Base-by-base conservation (phyloP, 192 early-diverging fungal species). In the Chytriomyces sp. region DNA sequence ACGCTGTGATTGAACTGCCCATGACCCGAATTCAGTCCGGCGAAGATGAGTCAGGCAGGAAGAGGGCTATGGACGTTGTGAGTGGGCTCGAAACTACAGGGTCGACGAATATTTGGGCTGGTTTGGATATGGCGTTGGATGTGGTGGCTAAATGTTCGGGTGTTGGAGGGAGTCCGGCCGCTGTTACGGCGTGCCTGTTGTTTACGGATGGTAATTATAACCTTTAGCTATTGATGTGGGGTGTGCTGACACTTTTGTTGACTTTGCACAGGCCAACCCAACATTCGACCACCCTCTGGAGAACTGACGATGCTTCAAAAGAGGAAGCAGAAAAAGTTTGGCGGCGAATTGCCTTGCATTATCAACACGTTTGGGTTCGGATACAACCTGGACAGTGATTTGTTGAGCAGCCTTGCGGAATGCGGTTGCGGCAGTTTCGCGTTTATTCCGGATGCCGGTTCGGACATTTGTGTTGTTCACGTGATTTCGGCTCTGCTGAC, bases 361-460 rank as follows among this genome's bases (percentile, higher is more conserved):
- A 46, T 83, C 50, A 71, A 68, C 75, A 80, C 82, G 23, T 83
- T 82, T 72, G 82, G 82, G 20, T 83, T 83, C 63, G 82, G 82
- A 46, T 74, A 81, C 79, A 72, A 28, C 65, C 67, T 83, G 20
- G 75, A 82, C 20, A 64, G 59, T 44, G 59, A 45, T 26, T 61
- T 82, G 16, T 64, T 83, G 6, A 49, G 45, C 45, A 50, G 28
- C 35, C 26, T 80, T 6, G 82, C 82, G 4, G n/a, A 13, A 16
- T 20, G 45, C 23, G 80, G 80, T 8, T 67, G 68, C 46, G 80
- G 80, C 11, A 28, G 50, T 35, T 83, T 74, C 45, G 20, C 74
- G 5, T 83, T 82, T 67, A 83, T 83, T 64, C 82, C 82, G 7
- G 82, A 83, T 28, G 61, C 73, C 50, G 67, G 71, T 57, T 57